Conservation (phyloP, 169 alveolate genomes). For the Eimeria tenella region DNA sequence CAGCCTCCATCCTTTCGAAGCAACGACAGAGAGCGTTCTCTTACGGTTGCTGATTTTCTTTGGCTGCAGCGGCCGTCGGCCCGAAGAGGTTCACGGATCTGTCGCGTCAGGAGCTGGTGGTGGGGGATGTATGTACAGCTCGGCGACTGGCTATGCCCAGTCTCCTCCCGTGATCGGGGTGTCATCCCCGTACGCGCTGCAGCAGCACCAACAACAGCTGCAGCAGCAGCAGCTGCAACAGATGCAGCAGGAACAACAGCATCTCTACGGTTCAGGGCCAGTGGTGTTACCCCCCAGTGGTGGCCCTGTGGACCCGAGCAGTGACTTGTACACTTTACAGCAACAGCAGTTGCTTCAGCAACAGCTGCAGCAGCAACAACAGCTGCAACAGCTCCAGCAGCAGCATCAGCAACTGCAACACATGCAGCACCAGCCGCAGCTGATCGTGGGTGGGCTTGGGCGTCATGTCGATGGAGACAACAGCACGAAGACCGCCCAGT, state of each 20-base stretch:
- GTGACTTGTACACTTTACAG: conserved; percentile 34
- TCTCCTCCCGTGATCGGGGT: conserved; percentile 54
- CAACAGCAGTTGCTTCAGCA: conserved; percentile 63
- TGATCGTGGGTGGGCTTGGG: conserved; percentile 50
- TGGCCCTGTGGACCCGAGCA: conserved; percentile 36
- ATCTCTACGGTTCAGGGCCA: conserved; percentile 39
- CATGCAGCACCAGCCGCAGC: conserved; percentile 56
- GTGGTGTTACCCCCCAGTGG: conserved; percentile 52
- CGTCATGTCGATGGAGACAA: conserved; percentile 27
- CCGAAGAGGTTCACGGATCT: conserved; percentile 51
- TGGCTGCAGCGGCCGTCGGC: conserved; percentile 20
- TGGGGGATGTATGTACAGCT: conserved; percentile 65
- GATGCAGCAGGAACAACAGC: conserved; percentile 63
- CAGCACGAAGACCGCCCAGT: conserved; percentile 26
- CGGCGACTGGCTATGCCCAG: conserved; percentile 53
- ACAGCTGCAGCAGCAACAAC: conserved; percentile 64
- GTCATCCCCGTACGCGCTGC: conserved; percentile 65
- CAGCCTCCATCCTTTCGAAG: background rate
- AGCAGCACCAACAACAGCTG: conserved; percentile 60
- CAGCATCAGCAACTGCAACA: conserved; percentile 44
- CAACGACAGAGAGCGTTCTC: background rate
- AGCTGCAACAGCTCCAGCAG: conserved; percentile 55
- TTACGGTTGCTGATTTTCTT: background rate
- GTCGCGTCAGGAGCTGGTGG: conserved; percentile 34
- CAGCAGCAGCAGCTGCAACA: conserved; percentile 62